Conservation (phyloP, 202 grass and related monocot genomes). For the Setaria viridis region DNA sequence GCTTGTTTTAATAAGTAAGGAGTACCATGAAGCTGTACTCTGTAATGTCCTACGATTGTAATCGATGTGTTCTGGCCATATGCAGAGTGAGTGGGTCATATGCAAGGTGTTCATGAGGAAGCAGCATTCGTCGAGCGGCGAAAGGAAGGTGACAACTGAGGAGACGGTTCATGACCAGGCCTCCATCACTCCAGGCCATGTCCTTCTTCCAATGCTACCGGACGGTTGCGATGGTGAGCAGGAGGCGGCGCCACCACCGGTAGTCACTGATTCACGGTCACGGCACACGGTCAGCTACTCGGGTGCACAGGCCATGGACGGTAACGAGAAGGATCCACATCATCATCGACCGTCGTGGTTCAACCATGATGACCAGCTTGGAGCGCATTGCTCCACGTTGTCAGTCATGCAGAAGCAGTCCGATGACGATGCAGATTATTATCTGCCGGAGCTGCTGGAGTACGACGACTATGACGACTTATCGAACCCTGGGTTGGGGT, state of each 20-base stretch:
- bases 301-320: neutral
- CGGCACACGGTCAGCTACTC: neutral
- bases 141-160: neutral
- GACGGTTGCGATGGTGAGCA: neutral
- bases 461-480: neutral
- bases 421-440: neutral
- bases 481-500: neutral
- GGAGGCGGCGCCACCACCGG: neutral
- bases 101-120: conserved; percentile 54
- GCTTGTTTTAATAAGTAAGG: too few species aligned
- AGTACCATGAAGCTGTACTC: neutral
- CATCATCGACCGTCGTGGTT: neutral
- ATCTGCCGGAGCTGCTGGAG: conserved; percentile 36
- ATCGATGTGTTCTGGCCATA: neutral
- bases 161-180: neutral
- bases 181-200: too few species aligned
- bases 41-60: neutral
- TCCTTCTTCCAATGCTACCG: neutral
- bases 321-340: neutral
- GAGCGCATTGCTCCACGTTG: neutral
- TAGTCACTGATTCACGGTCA: neutral
- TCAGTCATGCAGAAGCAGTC: neutral
- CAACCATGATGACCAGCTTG: neutral
- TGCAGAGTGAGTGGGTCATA: conserved; percentile 58
- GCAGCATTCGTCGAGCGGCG: neutral